These are phyloP conservation scores for Leccinum uliginosum DNA, from an alignment of 768 basidiomycete species.

Conservation along the genomic window DNA sequence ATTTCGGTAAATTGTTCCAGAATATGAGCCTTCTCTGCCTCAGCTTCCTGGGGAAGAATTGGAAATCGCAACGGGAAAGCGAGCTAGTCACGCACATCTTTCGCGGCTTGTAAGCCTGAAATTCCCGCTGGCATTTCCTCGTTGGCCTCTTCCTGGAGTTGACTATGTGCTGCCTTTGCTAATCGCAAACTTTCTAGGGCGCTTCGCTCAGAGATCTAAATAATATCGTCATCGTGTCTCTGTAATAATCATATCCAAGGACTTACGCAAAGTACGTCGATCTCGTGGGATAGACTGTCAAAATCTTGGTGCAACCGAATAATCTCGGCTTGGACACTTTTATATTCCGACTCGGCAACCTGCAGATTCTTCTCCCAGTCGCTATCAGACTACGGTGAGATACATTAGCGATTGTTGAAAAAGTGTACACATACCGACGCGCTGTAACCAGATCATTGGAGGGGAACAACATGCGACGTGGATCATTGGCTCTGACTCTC, in stretches of 20 bases:
- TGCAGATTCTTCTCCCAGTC: constrained; percentile 40
- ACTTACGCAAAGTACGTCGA: constrained; percentile 35
- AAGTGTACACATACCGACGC: constrained; percentile 37
- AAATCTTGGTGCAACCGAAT: constrained; percentile 28
- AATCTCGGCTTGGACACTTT: constrained; percentile 24
- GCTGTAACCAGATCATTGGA: constrained; percentile 46
- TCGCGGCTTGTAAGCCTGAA: constrained; percentile 50
- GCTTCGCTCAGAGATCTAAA: constrained; percentile 19
- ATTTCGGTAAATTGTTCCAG: constrained; percentile 48
- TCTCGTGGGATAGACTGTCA: constrained; percentile 24
- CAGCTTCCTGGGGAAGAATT: constrained; percentile 42
- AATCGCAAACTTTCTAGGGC: constrained; percentile 23
- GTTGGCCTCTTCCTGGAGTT: constrained; percentile 56
- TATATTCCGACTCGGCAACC: constrained; percentile 37
- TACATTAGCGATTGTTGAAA: neutral
- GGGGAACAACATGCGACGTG: constrained; percentile 48
- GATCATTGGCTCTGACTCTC: constrained; percentile 29
- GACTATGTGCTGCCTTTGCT: constrained; percentile 35
- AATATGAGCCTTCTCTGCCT: constrained; percentile 46
- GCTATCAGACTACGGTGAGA: constrained; percentile 30
- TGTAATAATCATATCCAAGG: neutral
- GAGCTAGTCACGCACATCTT: constrained; percentile 38
- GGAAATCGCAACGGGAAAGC: neutral
- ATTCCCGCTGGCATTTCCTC: constrained; percentile 66
- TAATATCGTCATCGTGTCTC: neutral